Conservation (phyloP, 116 monocot species). For the Trichopus zeylanicus region DNA sequence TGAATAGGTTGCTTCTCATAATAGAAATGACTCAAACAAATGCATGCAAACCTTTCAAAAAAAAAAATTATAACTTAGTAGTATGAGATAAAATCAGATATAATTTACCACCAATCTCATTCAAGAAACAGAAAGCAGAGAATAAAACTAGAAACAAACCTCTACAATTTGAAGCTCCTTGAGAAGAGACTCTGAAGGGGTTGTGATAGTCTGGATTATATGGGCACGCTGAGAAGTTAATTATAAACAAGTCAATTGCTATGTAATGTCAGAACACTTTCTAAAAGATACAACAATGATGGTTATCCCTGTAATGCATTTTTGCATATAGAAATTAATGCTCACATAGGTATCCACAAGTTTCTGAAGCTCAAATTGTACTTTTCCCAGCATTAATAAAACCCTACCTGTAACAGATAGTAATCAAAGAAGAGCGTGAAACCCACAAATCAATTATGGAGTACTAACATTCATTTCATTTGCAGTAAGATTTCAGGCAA, state of each 20-base stretch:
- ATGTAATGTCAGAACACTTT: slow-evolving; percentile 2
- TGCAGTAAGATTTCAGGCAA: not conserved
- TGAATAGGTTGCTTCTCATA: too few species aligned
- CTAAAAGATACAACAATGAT: slow-evolving; percentile 1
- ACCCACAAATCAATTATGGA: not conserved
- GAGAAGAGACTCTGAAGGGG: slow-evolving; percentile 88
- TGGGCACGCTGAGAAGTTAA: slow-evolving; percentile 58
- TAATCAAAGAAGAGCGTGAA: not conserved
- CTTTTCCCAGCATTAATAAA: slow-evolving; percentile 73
- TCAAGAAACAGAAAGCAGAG: too few species aligned
- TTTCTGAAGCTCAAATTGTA: slow-evolving; percentile 80
- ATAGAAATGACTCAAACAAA: too few species aligned
- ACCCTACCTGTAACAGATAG: slow-evolving; percentile 40
- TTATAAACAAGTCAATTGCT: not conserved
- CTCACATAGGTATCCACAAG: slow-evolving; percentile 78
- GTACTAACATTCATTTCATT: not conserved
- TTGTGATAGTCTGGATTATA: slow-evolving; percentile 71
- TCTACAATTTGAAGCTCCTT: slow-evolving; percentile 86
- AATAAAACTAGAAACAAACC: slow-evolving; percentile 36
- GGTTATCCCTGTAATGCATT: not conserved
- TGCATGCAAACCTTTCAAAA: too few species aligned
- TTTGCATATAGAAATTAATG: slow-evolving; percentile 4
- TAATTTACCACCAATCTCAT: too few species aligned
- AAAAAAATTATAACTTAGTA: too few species aligned
- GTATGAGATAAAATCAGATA: too few species aligned